phyloP scores from a whole-genome alignment of 1,139 yeast species.

The Debaryomyces sp. region DNA sequence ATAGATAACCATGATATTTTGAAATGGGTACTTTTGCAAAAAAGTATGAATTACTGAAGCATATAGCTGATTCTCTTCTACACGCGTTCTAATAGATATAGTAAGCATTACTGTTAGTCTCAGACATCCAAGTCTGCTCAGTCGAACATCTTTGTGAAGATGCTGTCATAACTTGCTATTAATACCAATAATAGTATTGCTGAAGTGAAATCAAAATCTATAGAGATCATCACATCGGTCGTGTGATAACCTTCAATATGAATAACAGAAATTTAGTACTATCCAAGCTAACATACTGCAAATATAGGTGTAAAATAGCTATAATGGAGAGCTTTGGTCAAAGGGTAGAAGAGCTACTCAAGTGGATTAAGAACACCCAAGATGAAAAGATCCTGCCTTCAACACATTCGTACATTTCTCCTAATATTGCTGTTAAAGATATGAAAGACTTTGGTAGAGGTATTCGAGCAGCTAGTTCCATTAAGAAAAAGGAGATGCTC shows the following conservation, averaged over 20 bases:
- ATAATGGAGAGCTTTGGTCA: slow-evolving; percentile 10
- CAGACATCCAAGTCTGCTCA: too few relatives aligned
- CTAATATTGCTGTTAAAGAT: slow-evolving; percentile 31
- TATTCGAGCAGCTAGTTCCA: slow-evolving; percentile 41
- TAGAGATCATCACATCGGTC: not conserved
- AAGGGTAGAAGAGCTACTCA: slow-evolving; percentile 15
- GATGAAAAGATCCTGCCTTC: slow-evolving; percentile 24
- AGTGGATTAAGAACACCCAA: slow-evolving; percentile 30
- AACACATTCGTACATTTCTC: slow-evolving; percentile 30
- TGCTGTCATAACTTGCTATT: not conserved
- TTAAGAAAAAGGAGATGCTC: slow-evolving; percentile 46
- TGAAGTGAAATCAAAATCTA: not conserved
- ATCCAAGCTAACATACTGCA: not conserved
- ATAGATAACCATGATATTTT: too few relatives aligned
- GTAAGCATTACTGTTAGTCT: too few relatives aligned
- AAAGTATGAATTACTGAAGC: too few relatives aligned
- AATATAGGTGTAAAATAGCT: not conserved
- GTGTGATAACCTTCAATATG: not conserved
- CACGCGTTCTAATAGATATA: too few relatives aligned
- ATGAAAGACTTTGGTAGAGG: slow-evolving; percentile 61
- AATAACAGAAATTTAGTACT: not conserved
- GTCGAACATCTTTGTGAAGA: too few relatives aligned
- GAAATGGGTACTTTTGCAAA: too few relatives aligned
- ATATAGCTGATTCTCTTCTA: too few relatives aligned
- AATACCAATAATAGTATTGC: not conserved